phyloP scores from a whole-genome alignment of 352 stramenopile genomes.

The Globisporangium lucens region DNA sequence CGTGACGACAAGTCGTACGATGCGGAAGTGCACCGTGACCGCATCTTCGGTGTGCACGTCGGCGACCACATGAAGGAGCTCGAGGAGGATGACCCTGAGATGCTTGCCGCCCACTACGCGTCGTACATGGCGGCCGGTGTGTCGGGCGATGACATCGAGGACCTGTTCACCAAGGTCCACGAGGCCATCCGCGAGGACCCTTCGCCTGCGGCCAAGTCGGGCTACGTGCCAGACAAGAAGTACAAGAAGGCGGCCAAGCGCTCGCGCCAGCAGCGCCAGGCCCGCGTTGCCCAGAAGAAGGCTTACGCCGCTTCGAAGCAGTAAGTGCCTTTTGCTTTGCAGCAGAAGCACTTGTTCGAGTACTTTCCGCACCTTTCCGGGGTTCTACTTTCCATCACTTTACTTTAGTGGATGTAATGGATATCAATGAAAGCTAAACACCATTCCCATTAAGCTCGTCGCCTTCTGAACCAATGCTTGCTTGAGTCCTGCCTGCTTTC shows the following conservation, averaged over 20 bases:
- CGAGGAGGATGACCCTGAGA: slow-evolving; percentile 98
- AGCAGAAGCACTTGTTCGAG: background rate
- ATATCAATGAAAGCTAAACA: slow-evolving; percentile 25
- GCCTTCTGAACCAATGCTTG: background rate
- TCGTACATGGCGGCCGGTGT: slow-evolving; percentile 94
- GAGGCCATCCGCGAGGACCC: slow-evolving; percentile 98
- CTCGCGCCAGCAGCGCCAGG: slow-evolving; percentile 94
- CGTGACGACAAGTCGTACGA: slow-evolving; percentile 98
- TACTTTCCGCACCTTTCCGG: slow-evolving; percentile 4
- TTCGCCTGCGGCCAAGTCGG: slow-evolving; percentile 90
- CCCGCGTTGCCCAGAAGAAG: slow-evolving; percentile 96
- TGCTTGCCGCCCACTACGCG: slow-evolving; percentile 97
- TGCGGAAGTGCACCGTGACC: slow-evolving; percentile 96
- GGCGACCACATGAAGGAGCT: slow-evolving; percentile 99
- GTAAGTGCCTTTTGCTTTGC: slow-evolving; percentile 20
- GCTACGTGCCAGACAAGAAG: slow-evolving; percentile 90
- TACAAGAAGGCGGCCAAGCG: slow-evolving; percentile 94
- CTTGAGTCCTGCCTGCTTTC: background rate
- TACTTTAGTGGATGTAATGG: background rate
- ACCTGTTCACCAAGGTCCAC: slow-evolving; percentile 93
- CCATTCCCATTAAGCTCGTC: slow-evolving; percentile 9
- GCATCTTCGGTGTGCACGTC: slow-evolving; percentile 98
- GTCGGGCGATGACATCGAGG: slow-evolving; percentile 90
- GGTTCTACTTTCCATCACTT: slow-evolving; percentile 11
- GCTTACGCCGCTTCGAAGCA: slow-evolving; percentile 75